phyloP scores from a whole-genome alignment of 495 filamentous ascomycete genomes.

The Aspergillus conjunctus region DNA sequence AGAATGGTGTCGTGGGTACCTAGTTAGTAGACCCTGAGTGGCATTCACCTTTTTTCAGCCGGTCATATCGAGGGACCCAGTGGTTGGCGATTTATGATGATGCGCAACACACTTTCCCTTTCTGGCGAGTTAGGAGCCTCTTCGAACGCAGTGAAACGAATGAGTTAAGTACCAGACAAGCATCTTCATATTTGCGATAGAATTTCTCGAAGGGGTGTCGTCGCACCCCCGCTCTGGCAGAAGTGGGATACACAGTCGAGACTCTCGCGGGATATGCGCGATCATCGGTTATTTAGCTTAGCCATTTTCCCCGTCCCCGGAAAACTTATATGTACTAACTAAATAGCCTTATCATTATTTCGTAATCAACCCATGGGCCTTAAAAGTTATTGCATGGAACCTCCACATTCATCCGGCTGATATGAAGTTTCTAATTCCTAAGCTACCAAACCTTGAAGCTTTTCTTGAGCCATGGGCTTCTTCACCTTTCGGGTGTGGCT shows the following conservation, averaged over 20 bases:
- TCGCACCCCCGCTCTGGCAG: neutral
- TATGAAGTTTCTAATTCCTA: neutral
- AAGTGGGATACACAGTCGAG: neutral
- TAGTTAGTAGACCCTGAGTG: neutral
- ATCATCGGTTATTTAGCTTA: neutral
- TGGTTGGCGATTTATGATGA: neutral
- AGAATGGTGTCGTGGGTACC: neutral
- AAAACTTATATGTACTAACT: neutral
- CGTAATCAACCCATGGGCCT: neutral
- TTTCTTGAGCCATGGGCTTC: neutral
- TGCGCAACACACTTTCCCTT: neutral
- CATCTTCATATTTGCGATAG: neutral
- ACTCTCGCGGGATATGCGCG: neutral
- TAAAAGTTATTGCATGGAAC: neutral
- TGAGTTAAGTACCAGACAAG: neutral
- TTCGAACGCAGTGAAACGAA: neutral
- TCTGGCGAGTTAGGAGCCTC: neutral
- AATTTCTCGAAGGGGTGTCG: neutral
- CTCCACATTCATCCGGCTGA: neutral
- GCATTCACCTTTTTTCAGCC: neutral
- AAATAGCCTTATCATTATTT: neutral
- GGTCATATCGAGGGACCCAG: neutral
- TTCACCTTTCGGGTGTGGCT: neutral
- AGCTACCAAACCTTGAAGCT: neutral
- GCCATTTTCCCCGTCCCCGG: neutral